Evolutionary conservation across 1,139 yeast species (phyloP).

Genomic region (Lodderomyces oxycetoniae): DNA sequence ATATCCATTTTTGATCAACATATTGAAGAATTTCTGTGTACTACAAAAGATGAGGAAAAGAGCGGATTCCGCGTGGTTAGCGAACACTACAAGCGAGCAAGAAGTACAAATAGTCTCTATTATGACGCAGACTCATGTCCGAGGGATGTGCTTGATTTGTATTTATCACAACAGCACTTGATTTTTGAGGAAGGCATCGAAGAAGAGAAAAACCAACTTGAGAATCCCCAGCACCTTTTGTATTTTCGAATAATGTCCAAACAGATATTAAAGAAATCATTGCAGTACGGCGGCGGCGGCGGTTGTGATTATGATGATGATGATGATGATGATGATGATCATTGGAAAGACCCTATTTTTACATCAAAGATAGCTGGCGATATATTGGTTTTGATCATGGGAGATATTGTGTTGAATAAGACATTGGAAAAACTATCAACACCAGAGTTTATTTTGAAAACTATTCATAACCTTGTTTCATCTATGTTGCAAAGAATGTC

Average conservation of each 20-base stretch:
- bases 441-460: conserved; percentile 26
- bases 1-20: conserved; percentile 27
- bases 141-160: conserved; percentile 14
- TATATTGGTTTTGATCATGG: conserved; percentile 26
- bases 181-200: conserved; percentile 14
- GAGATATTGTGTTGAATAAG: conserved; percentile 34
- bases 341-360: conserved; percentile 10
- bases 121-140: conserved; percentile 6
- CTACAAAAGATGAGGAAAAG: not conserved
- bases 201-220: not conserved
- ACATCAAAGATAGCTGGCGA: conserved; percentile 29
- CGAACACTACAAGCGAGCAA: conserved; percentile 10
- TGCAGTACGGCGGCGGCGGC: too few relatives aligned
- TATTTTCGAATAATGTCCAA: conserved; percentile 26
- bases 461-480: conserved; percentile 9
- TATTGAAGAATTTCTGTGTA: conserved; percentile 17
- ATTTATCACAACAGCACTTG: conserved; percentile 17
- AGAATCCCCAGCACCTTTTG: conserved; percentile 6
- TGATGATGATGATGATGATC: not conserved
- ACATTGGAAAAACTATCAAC: conserved; percentile 26
- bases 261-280: conserved; percentile 20
- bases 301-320: not conserved
- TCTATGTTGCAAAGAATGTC: not conserved
- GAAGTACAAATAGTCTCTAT: conserved; percentile 11
- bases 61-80: conserved; percentile 15